These are phyloP conservation scores for Barbarea vulgaris DNA, from an alignment of 345 rosid species.

Conservation along the genomic window DNA sequence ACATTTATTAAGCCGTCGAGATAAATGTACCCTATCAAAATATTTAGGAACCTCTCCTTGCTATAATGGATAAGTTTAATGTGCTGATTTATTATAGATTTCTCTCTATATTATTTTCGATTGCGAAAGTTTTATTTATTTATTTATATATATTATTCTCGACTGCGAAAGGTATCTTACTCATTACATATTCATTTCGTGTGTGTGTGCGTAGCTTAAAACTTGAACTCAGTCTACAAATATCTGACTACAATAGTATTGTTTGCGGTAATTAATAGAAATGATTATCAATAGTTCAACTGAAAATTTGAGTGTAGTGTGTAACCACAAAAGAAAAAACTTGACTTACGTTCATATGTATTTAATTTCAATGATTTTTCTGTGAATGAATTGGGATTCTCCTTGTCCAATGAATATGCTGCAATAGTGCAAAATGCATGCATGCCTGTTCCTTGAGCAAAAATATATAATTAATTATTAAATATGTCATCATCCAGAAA, in stretches of 20 bases:
- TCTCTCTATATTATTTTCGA: not conserved
- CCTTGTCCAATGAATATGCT: slow-evolving; percentile 4
- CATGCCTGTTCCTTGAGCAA: slow-evolving; percentile 6
- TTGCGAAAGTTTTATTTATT: slow-evolving; percentile 1
- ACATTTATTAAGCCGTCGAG: slow-evolving; percentile 18
- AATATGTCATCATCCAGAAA: slow-evolving; percentile 3
- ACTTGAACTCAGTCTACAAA: not conserved
- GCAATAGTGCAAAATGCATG: slow-evolving; percentile 26
- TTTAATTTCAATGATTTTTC: not conserved
- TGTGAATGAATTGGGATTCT: not conserved
- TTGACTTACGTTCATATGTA: not conserved
- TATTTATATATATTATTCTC: not conserved
- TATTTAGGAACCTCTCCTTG: slow-evolving; percentile 17
- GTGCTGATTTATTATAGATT: not conserved
- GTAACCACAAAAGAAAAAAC: not conserved
- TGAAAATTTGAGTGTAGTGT: slow-evolving; percentile 5
- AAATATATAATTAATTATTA: not conserved
- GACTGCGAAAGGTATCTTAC: slow-evolving; percentile 20
- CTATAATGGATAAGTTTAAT: slow-evolving; percentile 28
- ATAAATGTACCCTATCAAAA: slow-evolving; percentile 12
- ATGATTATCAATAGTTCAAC: not conserved
- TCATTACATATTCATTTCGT: not conserved
- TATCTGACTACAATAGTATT: not conserved
- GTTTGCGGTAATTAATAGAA: not conserved
- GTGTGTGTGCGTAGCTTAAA: not conserved